Evolutionary conservation across 2,329 filamentous ascomycete species (phyloP).

Genomic region (Cladosporium oxysporum): DNA sequence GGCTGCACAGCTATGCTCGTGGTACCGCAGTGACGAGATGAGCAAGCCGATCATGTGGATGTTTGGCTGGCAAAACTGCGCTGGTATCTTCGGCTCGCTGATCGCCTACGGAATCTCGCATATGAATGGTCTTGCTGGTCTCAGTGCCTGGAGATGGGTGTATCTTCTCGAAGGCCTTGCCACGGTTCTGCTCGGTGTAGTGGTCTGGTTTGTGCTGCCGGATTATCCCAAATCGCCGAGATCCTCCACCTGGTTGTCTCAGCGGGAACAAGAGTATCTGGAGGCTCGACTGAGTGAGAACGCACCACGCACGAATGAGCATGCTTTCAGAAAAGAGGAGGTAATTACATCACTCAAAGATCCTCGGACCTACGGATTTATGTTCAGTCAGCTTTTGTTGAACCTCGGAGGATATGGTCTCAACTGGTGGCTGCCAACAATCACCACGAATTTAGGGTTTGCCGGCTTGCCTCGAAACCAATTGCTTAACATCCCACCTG

Average conservation of each 20-base stretch:
- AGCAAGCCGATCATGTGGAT: constrained; percentile 28
- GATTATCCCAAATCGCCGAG: constrained; percentile 36
- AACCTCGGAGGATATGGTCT: constrained; percentile 10
- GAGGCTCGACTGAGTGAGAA: constrained; percentile 49
- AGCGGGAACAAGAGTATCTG: constrained; percentile 50
- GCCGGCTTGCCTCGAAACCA: constrained; percentile 10
- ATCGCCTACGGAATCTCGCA: constrained; percentile 46
- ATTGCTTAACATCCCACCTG: constrained; percentile 6
- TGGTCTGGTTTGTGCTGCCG: constrained; percentile 56
- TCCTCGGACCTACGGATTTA: constrained; percentile 40
- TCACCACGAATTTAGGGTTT: constrained; percentile 10
- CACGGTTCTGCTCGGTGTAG: constrained; percentile 50
- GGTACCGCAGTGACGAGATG: constrained; percentile 48
- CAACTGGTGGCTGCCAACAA: constrained; percentile 2
- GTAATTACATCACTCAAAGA: constrained; percentile 38
- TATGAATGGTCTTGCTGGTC: constrained; percentile 9
- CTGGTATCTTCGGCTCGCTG: constrained; percentile 45
- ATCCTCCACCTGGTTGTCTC: constrained; percentile 43
- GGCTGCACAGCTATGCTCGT: constrained; percentile 36
- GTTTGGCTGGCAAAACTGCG: constrained; percentile 49
- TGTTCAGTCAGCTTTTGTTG: constrained; percentile 14
- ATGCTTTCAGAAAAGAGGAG: constrained; percentile 3
- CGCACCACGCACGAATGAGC: constrained; percentile 44
- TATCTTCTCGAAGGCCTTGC: constrained; percentile 45
- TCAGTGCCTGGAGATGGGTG: constrained; percentile 13